phyloP scores from a whole-genome alignment of 345 rosid species.

The Conringia planisiliqua region DNA sequence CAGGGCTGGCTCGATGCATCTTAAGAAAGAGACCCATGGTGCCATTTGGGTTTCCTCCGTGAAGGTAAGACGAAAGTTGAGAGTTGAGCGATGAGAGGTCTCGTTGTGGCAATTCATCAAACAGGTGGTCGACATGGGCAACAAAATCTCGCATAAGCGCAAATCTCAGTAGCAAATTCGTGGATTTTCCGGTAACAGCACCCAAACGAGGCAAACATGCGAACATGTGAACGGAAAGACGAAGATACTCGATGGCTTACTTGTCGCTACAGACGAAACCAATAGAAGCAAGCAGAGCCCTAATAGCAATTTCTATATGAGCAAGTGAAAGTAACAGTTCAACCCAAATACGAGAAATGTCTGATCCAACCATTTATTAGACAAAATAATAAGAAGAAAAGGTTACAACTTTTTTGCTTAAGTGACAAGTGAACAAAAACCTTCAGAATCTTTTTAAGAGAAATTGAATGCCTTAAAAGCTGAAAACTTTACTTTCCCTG shows the following conservation, averaged over 20 bases:
- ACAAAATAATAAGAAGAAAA: slow-evolving; percentile 5
- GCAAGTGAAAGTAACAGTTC: not conserved
- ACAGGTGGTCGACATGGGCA: slow-evolving; percentile 26
- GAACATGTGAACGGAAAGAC: slow-evolving; percentile 14
- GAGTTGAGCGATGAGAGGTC: slow-evolving; percentile 47
- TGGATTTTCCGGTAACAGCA: not conserved
- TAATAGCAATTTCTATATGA: not conserved
- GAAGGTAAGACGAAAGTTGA: slow-evolving; percentile 46
- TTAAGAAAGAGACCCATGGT: slow-evolving; percentile 52
- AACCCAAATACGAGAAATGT: not conserved
- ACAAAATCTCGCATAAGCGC: not conserved
- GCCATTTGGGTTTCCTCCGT: slow-evolving; percentile 39
- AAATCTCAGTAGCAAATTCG: not conserved
- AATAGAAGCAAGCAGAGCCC: not conserved
- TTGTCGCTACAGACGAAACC: not conserved
- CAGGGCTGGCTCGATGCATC: slow-evolving; percentile 33
- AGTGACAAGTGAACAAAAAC: slow-evolving; percentile 16
- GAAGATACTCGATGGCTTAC: not conserved
- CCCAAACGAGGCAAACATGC: slow-evolving; percentile 8
- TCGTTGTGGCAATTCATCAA: slow-evolving; percentile 50
- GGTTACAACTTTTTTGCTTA: slow-evolving; percentile 16
- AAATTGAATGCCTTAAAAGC: slow-evolving; percentile 12
- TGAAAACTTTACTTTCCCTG: slow-evolving; percentile 6
- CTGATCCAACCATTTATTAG: slow-evolving; percentile 21
- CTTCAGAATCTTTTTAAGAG: slow-evolving; percentile 15